Evolutionary conservation across 352 stramenopile species (phyloP).

Genomic region (Phytophthora brassicae): DNA sequence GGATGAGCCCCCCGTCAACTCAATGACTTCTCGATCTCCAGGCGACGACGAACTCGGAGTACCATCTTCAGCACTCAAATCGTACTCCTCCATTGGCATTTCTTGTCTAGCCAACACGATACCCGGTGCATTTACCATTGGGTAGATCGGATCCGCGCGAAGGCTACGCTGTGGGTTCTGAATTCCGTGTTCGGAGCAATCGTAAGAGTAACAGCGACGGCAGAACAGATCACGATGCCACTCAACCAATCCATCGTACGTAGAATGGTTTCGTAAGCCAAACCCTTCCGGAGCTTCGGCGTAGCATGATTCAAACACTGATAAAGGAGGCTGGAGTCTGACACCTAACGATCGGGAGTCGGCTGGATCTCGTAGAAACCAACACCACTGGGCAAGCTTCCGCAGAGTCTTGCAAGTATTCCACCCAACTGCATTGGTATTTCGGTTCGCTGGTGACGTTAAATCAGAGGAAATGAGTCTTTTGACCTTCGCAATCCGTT

Average conservation of each 20-base stretch:
- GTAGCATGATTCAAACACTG: constrained; percentile 64
- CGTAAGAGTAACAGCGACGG: constrained; percentile 88
- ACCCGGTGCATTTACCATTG: constrained; percentile 40
- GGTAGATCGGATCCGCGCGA: constrained; percentile 61
- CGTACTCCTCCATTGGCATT: constrained; percentile 11
- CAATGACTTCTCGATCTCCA: constrained; percentile 21
- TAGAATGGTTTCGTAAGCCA: constrained; percentile 40
- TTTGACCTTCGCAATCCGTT: constrained; percentile 29
- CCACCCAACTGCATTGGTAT: too few relatives aligned
- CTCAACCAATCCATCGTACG: constrained; percentile 66
- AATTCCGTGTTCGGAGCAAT: constrained; percentile 90
- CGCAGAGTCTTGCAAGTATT: constrained; percentile 9
- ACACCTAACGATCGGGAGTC: constrained; percentile 21
- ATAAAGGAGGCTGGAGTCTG: constrained; percentile 46
- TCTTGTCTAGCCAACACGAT: constrained; percentile 29
- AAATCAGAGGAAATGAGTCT: constrained; percentile 15
- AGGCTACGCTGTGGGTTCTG: constrained; percentile 50
- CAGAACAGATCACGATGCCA: constrained; percentile 90
- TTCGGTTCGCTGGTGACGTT: not conserved
- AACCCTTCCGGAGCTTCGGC: constrained; percentile 25
- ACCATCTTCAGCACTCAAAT: constrained; percentile 9
- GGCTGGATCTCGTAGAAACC: constrained; percentile 35
- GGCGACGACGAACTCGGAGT: constrained; percentile 5
- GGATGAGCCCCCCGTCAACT: constrained; percentile 24
- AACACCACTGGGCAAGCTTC: constrained; percentile 23